Percentiles rank a stretch among this genome's conserved stretches.
Conservation (phyloP, 2,329 filamentous ascomycete species). For the Ascochyta lentis region DNA sequence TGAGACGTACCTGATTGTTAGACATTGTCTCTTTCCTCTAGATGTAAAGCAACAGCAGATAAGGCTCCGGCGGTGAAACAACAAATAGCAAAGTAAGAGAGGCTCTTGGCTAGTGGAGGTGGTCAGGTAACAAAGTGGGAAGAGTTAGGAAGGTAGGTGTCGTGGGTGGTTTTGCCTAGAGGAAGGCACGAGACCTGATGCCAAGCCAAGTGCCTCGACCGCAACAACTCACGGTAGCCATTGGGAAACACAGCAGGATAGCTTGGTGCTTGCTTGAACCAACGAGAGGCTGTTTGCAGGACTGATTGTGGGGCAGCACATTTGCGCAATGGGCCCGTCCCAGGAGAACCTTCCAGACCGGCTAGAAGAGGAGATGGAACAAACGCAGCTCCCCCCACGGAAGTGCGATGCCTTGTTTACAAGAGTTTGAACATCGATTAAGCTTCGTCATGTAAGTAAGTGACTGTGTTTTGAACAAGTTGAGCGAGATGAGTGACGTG, state of each 20-base stretch:
- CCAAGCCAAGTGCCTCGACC: constrained; percentile 3
- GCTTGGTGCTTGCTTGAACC: background rate
- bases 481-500: no score
- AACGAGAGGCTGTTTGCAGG: background rate
- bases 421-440: background rate
- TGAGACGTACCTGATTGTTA: constrained; percentile 4
- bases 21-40: background rate
- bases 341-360: background rate
- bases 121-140: background rate
- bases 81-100: background rate
- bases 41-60: background rate
- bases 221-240: background rate
- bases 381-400: background rate
- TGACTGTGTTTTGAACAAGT: no score
- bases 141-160: background rate
- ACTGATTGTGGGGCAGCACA: background rate
- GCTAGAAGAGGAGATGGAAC: background rate
- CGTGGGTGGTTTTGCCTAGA: background rate
- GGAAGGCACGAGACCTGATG: constrained; percentile 5
- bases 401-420: background rate
- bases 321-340: background rate
- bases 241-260: background rate
- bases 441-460: no score
- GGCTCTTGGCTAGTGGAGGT: no score
- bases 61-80: background rate